Evolutionary conservation across 768 basidiomycete species (phyloP).

Genomic region (Lactarius psammicola): DNA sequence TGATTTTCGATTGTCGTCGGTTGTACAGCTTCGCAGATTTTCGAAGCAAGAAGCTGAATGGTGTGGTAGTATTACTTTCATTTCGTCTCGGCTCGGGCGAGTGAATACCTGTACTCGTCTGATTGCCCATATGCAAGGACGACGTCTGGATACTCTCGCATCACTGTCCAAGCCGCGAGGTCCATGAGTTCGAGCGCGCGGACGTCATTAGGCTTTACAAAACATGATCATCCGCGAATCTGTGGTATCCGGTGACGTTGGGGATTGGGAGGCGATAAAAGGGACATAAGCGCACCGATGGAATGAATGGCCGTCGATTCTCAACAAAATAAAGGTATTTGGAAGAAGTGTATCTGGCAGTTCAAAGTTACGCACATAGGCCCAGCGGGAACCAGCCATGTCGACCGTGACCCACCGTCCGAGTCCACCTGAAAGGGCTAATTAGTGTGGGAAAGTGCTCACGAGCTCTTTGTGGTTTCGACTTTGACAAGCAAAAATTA

Average conservation of each 20-base stretch:
- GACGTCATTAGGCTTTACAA: conserved; percentile 88
- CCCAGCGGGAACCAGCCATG: conserved; percentile 92
- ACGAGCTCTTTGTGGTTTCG: conserved; percentile 8
- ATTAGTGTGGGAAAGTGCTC: conserved; percentile 23
- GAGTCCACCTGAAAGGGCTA: background rate
- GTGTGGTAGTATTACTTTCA: conserved; percentile 10
- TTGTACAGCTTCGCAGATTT: conserved; percentile 77
- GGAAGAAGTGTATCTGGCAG: conserved; percentile 84
- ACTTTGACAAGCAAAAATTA: conserved; percentile 2
- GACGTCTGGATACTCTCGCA: conserved; percentile 82
- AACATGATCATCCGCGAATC: conserved; percentile 84
- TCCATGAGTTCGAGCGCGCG: conserved; percentile 92
- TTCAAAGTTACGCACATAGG: conserved; percentile 89
- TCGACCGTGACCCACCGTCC: conserved; percentile 8
- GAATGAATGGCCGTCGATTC: conserved; percentile 92
- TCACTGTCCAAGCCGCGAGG: conserved; percentile 73
- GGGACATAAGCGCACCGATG: conserved; percentile 60
- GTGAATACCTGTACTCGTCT: conserved; percentile 84
- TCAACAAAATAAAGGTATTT: conserved; percentile 77
- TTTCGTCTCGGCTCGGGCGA: background rate
- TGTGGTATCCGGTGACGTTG: conserved; percentile 35
- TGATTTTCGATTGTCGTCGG: conserved; percentile 82
- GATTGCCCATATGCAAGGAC: conserved; percentile 92
- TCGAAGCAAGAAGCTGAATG: conserved; percentile 79
- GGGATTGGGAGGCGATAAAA: background rate